A percentile compares a stretch with the other conserved stretches of the same genome.
These are phyloP conservation scores for Cladosporium sp. DNA, from an alignment of 2,329 filamentous ascomycete genomes.

Conservation along the genomic window DNA sequence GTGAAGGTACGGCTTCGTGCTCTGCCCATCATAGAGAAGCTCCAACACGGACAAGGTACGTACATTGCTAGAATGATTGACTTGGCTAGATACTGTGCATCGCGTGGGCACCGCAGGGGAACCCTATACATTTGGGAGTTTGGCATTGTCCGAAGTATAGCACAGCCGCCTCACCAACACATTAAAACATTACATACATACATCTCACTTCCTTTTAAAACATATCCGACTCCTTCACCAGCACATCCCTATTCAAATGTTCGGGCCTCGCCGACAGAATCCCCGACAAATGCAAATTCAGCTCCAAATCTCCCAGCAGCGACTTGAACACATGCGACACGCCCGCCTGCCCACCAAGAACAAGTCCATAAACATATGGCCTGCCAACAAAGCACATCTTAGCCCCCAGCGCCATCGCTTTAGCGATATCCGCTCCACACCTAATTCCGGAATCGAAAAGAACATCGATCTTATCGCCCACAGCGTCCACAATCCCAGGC, in stretches of 20 bases:
- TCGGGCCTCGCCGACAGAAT: neutral
- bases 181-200: neutral
- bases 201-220: neutral
- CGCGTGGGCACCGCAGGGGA: no score
- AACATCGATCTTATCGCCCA: slow-evolving; percentile 50
- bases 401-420: slow-evolving; percentile 58
- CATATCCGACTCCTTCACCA: slow-evolving; percentile 13
- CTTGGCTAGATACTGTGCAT: neutral
- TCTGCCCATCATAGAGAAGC: neutral
- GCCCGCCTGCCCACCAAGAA: slow-evolving; percentile 58
- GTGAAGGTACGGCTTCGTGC: neutral
- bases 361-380: slow-evolving; percentile 62
- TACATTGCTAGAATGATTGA: neutral
- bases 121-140: neutral
- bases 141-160: no score
- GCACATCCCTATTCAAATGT: slow-evolving; percentile 11
- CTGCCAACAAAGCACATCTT: slow-evolving; percentile 60
- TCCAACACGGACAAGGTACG: neutral
- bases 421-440: slow-evolving; percentile 54
- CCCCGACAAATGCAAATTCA: slow-evolving; percentile 29
- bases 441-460: slow-evolving; percentile 57
- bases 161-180: neutral
- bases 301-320: slow-evolving; percentile 27
- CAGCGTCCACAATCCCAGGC: slow-evolving; percentile 64
- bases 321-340: slow-evolving; percentile 45